phyloP scores from a whole-genome alignment of 331 rosid species.

The Quercus phellos region DNA sequence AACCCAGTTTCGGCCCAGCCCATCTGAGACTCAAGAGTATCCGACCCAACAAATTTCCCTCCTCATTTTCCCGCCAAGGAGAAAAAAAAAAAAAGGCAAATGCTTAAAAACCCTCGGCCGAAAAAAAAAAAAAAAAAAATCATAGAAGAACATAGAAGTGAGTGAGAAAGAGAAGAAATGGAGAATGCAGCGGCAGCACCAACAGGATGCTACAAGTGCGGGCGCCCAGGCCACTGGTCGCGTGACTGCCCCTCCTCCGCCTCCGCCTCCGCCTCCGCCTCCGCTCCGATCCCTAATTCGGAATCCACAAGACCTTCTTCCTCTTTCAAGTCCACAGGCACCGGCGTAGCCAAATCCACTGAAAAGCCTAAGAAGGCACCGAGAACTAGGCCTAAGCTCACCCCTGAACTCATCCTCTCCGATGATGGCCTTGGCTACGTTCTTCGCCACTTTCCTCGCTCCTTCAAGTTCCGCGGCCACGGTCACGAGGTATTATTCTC shows the following conservation, averaged over 20 bases:
- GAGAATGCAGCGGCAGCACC: conserved; percentile 43
- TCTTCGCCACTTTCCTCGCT: conserved; percentile 85
- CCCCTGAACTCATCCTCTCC: conserved; percentile 76
- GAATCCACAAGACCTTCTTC: conserved; percentile 20
- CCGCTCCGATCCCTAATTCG: conserved; percentile 22
- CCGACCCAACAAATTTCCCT: no score
- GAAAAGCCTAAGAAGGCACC: conserved; percentile 62
- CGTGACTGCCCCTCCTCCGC: conserved; percentile 84
- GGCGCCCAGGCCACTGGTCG: conserved; percentile 96
- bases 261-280: conserved; percentile 35
- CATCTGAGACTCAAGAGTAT: no score
- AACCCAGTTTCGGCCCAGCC: no score
- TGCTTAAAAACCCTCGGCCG: neutral
- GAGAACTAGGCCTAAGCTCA: conserved; percentile 73
- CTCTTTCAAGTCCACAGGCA: conserved; percentile 15
- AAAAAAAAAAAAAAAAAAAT: no score
- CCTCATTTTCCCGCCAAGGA: no score
- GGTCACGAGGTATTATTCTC: conserved; percentile 71
- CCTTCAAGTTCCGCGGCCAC: conserved; percentile 78
- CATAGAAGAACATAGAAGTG: no score
- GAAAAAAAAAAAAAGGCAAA: neutral
- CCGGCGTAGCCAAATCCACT: conserved; percentile 2
- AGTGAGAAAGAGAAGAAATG: neutral
- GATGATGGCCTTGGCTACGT: conserved; percentile 90
- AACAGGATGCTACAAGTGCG: conserved; percentile 93